Conservation (phyloP, 768 basidiomycete genomes). For the Lentinula detonsa region DNA sequence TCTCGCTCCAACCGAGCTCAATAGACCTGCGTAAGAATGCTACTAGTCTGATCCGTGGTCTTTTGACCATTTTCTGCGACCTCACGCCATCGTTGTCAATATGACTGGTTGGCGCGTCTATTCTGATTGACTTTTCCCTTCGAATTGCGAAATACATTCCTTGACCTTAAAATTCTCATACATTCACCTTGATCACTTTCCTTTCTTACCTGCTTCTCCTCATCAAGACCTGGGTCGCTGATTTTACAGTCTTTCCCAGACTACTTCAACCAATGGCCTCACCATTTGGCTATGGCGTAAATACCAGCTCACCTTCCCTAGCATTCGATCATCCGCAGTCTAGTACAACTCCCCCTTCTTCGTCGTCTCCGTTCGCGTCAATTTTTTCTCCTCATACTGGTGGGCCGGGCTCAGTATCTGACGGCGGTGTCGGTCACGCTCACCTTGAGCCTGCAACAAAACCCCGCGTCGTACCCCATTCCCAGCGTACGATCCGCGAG, state of each 20-base stretch:
- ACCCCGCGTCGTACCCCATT: constrained; percentile 33
- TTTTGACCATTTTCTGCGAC: neutral
- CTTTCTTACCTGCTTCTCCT: neutral
- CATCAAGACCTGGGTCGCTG: neutral
- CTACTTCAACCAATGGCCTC: constrained; percentile 4
- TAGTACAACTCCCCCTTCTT: neutral
- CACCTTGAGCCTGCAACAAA: neutral
- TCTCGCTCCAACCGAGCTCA: neutral
- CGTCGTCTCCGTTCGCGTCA: neutral
- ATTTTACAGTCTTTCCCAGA: neutral
- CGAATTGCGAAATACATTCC: neutral
- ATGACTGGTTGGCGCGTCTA: neutral
- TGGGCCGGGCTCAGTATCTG: neutral
- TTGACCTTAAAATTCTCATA: neutral
- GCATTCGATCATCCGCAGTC: neutral
- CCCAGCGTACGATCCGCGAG: constrained; percentile 59
- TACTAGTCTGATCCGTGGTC: neutral
- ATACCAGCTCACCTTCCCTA: neutral
- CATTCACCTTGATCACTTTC: neutral
- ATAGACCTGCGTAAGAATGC: neutral
- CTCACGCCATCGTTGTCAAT: neutral
- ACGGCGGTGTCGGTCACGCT: neutral
- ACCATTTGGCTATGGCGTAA: neutral
- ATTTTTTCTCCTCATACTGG: constrained; percentile 10
- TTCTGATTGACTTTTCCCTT: neutral